Base-by-base conservation (phyloP, 2,329 filamentous ascomycete genomes). In the Pseudogymnoascus sp. region DNA sequence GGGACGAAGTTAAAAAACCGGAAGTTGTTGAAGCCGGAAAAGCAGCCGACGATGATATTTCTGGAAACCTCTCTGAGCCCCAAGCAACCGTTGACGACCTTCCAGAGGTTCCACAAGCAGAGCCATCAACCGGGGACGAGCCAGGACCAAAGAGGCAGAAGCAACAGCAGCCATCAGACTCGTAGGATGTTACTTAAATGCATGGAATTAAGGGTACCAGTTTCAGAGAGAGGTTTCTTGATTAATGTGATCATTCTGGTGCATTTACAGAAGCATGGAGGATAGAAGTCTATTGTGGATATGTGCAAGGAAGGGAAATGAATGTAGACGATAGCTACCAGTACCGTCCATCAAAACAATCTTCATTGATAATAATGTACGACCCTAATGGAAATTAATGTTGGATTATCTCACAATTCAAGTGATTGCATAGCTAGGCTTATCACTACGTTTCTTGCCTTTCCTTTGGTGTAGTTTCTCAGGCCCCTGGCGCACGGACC, bases 91-190 rank as follows among this genome's bases (percentile, higher is more conserved):
- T 69, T 2, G 67, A 68, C 17, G 67, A 72, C 61, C 67, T 78
- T 13, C 75, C 76, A n/a, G 73, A 72, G 64, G 74, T 77, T 11
- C 75, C 76, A 53, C 71, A 69, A 8, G 66, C 69, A 3, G 76
- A 77, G 13, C 75, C 75, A 4, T 66, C 66, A 5, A 17, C 23
- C 2, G 47, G 8, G 26, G 68, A 73, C 21, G 60, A 68, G 21
- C 74, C 74, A 65, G 66, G 66, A 1, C 62, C 69, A 35, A 77
- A 77, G 68, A 75, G 74, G 63, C 72, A 72, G 64, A 76, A 72
- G 65, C 69, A 50, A n/a, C 13, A 53, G 4, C 40, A 44, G 6
- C 47, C 47, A 7, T 53, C 47, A 17, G 47, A 53, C 26, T 10
- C 23, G 4, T 53, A 53, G 23, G 17, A 53, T 11, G n/a, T 31